A percentile compares a stretch with the other conserved stretches of the same genome.
phyloP scores from a whole-genome alignment of 2,329 filamentous ascomycete genomes.

The Phialocephala sp. region DNA sequence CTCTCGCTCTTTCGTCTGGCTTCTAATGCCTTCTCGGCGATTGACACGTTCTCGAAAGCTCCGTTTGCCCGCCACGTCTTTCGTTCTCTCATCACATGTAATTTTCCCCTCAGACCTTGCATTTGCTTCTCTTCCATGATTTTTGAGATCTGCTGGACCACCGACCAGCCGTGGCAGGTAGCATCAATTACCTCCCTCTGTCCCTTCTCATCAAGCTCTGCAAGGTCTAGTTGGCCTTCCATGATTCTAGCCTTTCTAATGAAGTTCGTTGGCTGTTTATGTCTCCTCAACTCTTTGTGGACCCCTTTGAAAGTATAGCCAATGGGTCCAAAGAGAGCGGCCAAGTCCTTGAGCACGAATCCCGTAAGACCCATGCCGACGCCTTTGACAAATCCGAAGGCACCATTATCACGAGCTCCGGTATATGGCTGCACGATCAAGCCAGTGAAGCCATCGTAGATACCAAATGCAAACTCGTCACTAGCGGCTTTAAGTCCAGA shows the following conservation, averaged over 20 bases:
- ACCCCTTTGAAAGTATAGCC: constrained; percentile 70
- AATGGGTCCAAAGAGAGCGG: constrained; percentile 63
- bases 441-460: constrained; percentile 70
- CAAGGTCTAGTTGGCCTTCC: constrained; percentile 58
- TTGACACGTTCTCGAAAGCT: constrained; percentile 55
- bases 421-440: constrained; percentile 63
- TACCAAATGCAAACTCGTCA: constrained; percentile 64
- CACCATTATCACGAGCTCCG: constrained; percentile 60
- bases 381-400: constrained; percentile 57
- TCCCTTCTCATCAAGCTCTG: constrained; percentile 44
- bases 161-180: constrained; percentile 49
- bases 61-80: constrained; percentile 48
- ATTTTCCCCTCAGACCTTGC: constrained; percentile 40
- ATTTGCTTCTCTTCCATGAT: constrained; percentile 45
- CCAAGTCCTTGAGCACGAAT: constrained; percentile 67
- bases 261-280: constrained; percentile 57
- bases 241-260: constrained; percentile 63
- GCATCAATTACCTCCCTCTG: constrained; percentile 40
- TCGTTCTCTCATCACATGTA: constrained; percentile 45
- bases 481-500: constrained; percentile 67
- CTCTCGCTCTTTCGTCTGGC: constrained; percentile 53
- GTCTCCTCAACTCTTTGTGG: constrained; percentile 62
- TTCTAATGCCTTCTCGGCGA: constrained; percentile 52
- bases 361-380: constrained; percentile 68
- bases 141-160: constrained; percentile 49